These are phyloP conservation scores for Astrothelium subdiscretum DNA, from an alignment of 495 filamentous ascomycete species.

Conservation along the genomic window DNA sequence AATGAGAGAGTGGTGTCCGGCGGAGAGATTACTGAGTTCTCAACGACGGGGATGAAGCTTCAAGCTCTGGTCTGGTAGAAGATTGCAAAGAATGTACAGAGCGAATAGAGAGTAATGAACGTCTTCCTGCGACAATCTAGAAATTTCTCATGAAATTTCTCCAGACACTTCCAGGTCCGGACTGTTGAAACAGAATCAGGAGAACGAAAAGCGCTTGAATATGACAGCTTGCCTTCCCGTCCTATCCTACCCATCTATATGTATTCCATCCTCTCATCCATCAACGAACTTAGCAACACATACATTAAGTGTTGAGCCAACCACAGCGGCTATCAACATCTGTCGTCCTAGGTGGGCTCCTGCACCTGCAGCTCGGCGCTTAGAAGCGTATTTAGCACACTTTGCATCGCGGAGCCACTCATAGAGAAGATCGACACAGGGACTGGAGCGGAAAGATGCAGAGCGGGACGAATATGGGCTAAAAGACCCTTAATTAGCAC, in stretches of 20 bases:
- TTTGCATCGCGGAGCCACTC: background rate
- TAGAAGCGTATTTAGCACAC: background rate
- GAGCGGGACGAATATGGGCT: background rate
- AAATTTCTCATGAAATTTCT: background rate
- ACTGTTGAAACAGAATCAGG: background rate
- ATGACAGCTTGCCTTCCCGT: background rate
- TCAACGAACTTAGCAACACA: background rate
- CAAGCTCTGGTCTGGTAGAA: background rate
- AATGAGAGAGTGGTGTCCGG: background rate
- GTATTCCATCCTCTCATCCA: background rate
- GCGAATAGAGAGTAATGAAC: background rate
- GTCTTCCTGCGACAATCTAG: background rate
- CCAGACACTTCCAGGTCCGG: background rate
- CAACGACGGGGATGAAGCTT: background rate
- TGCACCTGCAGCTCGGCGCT: background rate
- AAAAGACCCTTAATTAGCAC: background rate
- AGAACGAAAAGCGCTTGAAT: background rate
- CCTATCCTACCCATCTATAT: slow-evolving; percentile 1
- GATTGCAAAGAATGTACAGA: background rate
- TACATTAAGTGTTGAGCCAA: background rate
- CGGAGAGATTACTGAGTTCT: background rate
- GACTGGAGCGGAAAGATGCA: background rate
- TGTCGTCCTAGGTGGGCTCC: background rate
- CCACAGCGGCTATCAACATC: slow-evolving; percentile 1
- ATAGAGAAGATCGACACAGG: background rate